These are phyloP conservation scores for Viola pubescens DNA, from an alignment of 441 rosid genomes.

Conservation along the genomic window DNA sequence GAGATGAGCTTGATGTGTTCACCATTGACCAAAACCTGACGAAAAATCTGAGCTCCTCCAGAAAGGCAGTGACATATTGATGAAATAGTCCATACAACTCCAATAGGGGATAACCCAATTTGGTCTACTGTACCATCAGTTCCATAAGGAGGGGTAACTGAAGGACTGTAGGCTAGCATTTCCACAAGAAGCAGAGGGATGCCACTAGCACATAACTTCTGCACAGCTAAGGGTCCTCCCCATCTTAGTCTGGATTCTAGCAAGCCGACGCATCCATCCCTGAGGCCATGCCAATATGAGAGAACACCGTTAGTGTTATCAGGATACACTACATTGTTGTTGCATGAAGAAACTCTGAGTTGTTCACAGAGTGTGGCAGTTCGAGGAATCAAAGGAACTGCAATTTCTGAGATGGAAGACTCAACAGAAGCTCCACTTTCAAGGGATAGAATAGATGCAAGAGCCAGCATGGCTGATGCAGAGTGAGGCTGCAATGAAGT, in stretches of 20 bases:
- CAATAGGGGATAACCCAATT: constrained; percentile 74
- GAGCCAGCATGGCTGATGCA: constrained; percentile 90
- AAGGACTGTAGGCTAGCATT: constrained; percentile 44
- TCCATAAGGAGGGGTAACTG: constrained; percentile 35
- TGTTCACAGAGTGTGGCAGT: constrained; percentile 70
- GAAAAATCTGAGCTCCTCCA: constrained; percentile 67
- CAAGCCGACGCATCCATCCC: constrained; percentile 94
- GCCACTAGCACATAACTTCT: constrained; percentile 81
- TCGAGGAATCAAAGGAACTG: constrained; percentile 87
- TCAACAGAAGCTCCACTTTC: constrained; percentile 71
- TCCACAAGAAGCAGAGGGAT: constrained; percentile 70
- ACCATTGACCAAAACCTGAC: constrained; percentile 59
- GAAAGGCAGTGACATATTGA: constrained; percentile 79
- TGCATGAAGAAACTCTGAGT: constrained; percentile 44
- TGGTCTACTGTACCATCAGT: constrained; percentile 30
- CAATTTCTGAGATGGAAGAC: constrained; percentile 67
- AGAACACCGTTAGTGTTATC: constrained; percentile 26
- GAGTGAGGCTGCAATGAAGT: constrained; percentile 54
- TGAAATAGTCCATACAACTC: constrained; percentile 78
- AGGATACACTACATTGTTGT: constrained; percentile 33
- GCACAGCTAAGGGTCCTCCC: constrained; percentile 87
- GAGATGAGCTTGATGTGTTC: constrained; percentile 57
- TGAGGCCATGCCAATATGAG: constrained; percentile 84
- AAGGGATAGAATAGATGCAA: constrained; percentile 89
- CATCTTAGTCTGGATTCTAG: constrained; percentile 73